Conservation (phyloP, 1,284 basidiomycete species). For the Microbotryomycetes sp. region DNA sequence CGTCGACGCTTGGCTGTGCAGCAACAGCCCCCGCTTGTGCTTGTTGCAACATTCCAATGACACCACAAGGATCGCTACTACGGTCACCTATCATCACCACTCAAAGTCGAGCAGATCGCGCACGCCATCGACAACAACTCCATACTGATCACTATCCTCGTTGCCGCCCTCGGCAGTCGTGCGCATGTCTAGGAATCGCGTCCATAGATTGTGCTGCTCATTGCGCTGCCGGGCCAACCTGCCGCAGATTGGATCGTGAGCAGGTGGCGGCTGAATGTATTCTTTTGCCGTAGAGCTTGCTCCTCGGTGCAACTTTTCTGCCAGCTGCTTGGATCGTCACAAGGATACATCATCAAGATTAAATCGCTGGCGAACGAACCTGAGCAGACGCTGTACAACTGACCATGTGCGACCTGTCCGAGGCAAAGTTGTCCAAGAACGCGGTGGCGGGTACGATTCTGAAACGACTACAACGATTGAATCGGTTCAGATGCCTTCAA, state of each 20-base stretch:
- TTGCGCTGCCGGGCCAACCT: slow-evolving; percentile 43
- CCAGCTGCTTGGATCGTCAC: too few relatives aligned
- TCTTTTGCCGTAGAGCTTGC: background rate
- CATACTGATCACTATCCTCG: background rate
- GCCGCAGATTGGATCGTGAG: slow-evolving; percentile 52
- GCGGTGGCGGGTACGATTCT: slow-evolving; percentile 49
- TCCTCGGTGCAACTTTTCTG: background rate
- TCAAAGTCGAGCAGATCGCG: background rate
- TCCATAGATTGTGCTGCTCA: slow-evolving; percentile 55
- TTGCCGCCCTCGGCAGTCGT: background rate
- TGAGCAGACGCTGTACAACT: slow-evolving; percentile 17
- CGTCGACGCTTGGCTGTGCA: too few relatives aligned
- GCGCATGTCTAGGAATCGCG: slow-evolving; percentile 54
- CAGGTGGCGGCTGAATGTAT: slow-evolving; percentile 48
- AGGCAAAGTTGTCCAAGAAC: slow-evolving; percentile 58
- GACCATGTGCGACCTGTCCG: slow-evolving; percentile 72
- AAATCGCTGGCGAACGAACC: background rate
- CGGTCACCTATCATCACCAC: background rate
- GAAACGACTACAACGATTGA: slow-evolving; percentile 39
- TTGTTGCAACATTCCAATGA: too few relatives aligned
- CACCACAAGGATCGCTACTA: too few relatives aligned
- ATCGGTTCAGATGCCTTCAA: background rate
- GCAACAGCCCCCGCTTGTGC: too few relatives aligned
- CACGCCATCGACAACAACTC: background rate
- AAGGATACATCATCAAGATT: too few relatives aligned